These are phyloP conservation scores for Lupinus albus DNA, from an alignment of 306 rosid genomes.

Conservation along the genomic window DNA sequence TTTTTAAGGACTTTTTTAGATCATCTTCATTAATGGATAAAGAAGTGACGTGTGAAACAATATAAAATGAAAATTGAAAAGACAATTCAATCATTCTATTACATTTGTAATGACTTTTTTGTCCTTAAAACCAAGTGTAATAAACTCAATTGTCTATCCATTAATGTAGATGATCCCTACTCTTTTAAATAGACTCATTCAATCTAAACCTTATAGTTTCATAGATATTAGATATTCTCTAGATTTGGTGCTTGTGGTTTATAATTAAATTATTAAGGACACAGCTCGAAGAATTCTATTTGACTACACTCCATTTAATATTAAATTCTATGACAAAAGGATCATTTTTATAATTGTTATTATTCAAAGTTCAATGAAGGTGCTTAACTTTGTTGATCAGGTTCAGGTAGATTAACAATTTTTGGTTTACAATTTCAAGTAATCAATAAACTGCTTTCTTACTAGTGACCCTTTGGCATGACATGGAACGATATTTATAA, in stretches of 20 bases:
- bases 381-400: conserved; percentile 35
- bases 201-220: conserved; percentile 26
- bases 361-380: conserved; percentile 26
- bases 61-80: too few relatives aligned
- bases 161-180: too few relatives aligned
- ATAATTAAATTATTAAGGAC: conserved; percentile 11
- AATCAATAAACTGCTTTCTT: background rate
- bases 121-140: too few relatives aligned
- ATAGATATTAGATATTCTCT: conserved; percentile 31
- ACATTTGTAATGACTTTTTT: too few relatives aligned
- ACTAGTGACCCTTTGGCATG: too few relatives aligned
- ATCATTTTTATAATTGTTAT: background rate
- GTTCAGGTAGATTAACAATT: conserved; percentile 18
- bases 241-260: conserved; percentile 33
- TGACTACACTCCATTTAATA: background rate
- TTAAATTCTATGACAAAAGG: background rate
- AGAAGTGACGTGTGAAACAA: too few relatives aligned
- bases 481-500: too few relatives aligned
- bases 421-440: background rate
- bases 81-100: too few relatives aligned
- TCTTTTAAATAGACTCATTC: too few relatives aligned
- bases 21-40: too few relatives aligned
- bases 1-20: too few relatives aligned
- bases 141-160: too few relatives aligned
- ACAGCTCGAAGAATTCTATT: conserved; percentile 15